Base-by-base conservation (phyloP, 768 basidiomycete species). In the Termitomyces sp. region DNA sequence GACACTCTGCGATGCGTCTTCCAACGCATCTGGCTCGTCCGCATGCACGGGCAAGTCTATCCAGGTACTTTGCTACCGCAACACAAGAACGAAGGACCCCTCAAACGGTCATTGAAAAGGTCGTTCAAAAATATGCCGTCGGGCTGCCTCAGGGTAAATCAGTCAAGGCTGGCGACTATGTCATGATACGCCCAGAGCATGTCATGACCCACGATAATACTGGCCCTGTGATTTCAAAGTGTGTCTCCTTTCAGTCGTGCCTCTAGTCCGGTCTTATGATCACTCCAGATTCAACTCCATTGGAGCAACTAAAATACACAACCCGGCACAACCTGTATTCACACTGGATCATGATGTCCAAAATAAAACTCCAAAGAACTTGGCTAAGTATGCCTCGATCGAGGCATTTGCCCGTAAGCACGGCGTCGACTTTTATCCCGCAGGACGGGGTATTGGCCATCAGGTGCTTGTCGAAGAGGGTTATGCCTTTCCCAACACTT, bases 171-270 rank as follows among this genome's bases (percentile, higher is more conserved):
- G 97, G 96, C 15, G 97, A 99, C 87, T 98, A 98, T 87, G 95
- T 98, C 42, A 99, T 98, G 96, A 97, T 99, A 76, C 86, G 87
- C 45, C 97, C 97, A 24, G 90, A 98, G 72, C 94, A 98, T 84
- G 95, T 98, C 67, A 96, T 96, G 94, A 96, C 93, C 11, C 94
- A 96, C 66, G 97, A 99, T 70, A 98, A 98, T 72, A 99, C 97
- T 13, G 97, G 95, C 0, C 96, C 97, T 7, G 96, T 99, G 64
- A 96, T 99, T 62, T 89, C 91, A 71, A 99, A 98, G 95, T 95
- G 70, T 70, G 90, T 79, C 28, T 64, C 20, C 28, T 46, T 52
- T 46, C 36, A 48, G 18, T 53, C 12, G 53, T 13, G 44, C 55
- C 39, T 50, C 46, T 50, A 53, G 53, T 4, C 15, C 50, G 13